Conservation (phyloP, 495 filamentous ascomycete species). For the Hyaloscypha variabilis region DNA sequence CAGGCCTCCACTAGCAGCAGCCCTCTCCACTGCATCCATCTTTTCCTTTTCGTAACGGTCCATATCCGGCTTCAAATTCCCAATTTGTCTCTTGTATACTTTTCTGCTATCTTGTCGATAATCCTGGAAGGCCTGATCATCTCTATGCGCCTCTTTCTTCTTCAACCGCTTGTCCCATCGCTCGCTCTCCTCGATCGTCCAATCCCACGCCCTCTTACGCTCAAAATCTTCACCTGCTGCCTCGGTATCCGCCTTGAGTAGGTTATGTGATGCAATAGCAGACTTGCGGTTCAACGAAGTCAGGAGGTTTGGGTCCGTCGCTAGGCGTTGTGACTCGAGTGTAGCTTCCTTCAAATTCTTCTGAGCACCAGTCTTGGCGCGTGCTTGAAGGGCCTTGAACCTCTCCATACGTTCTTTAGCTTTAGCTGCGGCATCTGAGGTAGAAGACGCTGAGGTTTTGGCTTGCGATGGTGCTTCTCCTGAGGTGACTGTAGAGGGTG, state of each 20-base stretch:
- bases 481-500: not conserved
- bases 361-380: slow-evolving; percentile 77
- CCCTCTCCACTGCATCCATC: slow-evolving; percentile 78
- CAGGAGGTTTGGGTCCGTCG: slow-evolving; percentile 73
- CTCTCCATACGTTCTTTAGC: slow-evolving; percentile 61
- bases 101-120: slow-evolving; percentile 86
- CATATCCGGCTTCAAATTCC: slow-evolving; percentile 67
- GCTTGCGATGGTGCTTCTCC: slow-evolving; percentile 7
- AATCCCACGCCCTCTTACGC: slow-evolving; percentile 97
- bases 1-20: slow-evolving; percentile 76
- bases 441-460: slow-evolving; percentile 17
- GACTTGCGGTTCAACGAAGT: slow-evolving; percentile 75
- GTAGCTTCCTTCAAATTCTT: slow-evolving; percentile 84
- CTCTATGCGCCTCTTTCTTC: slow-evolving; percentile 81
- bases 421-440: slow-evolving; percentile 45
- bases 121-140: slow-evolving; percentile 89
- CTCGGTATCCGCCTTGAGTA: slow-evolving; percentile 87
- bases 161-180: slow-evolving; percentile 88
- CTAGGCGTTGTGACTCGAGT: slow-evolving; percentile 77
- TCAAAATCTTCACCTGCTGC: slow-evolving; percentile 91
- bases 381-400: slow-evolving; percentile 85
- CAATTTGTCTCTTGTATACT: slow-evolving; percentile 89
- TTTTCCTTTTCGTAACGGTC: slow-evolving; percentile 86
- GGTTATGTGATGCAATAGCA: slow-evolving; percentile 86
- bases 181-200: slow-evolving; percentile 92